Evolutionary conservation across 1,139 yeast species (phyloP), one percentile per base, ranked within the genome.

Genomic region (Kodamaea arcana): DNA sequence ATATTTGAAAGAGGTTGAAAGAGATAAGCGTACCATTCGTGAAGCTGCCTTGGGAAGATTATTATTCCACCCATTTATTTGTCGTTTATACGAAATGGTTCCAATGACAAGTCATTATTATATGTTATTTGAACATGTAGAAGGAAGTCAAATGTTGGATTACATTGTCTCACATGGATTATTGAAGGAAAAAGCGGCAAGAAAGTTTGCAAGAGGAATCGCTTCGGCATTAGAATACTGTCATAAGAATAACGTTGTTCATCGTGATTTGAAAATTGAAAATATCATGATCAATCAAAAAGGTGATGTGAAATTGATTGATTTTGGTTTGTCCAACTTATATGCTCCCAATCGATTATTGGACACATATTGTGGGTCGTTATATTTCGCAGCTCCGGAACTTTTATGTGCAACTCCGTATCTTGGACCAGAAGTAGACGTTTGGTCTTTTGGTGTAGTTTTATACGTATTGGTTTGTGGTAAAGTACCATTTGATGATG

Each of bases 331-430:
- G 34, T 86, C 96, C 10, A 94, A 94, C 58, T 65, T 94, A 54
- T 94, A 78, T 56, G 78, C 90, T 27, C 79, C 82, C 16, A 76
- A 76, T 41, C 69, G 79, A 31, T 68, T 87, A 36, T 75, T 94
- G 50, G 87, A 86, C 53, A 94, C 99, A 0, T 94, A 87, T 56
- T 94, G 99, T 69, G 99, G 99, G 1, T 88, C 97, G 1, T 70
- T 94, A 35, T 94, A 94, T 58, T 94, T 92, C 72, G 99, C 98
- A 1, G 98, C 99, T 0, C 99, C 99, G 0, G 99, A 94, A 57
- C 70, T 94, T 46, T 69, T 94, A 40, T 83, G 86, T 42, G 98
- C 97, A 0, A 80, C 81, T 45, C 97, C 97, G 0, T 94, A 94
- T 52, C 69, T 77, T 24, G 99, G 98, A 0, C 98, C 98, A 0